Base-by-base conservation (phyloP, 2,329 filamentous ascomycete species). In the Scolecobasidium constrictum region DNA sequence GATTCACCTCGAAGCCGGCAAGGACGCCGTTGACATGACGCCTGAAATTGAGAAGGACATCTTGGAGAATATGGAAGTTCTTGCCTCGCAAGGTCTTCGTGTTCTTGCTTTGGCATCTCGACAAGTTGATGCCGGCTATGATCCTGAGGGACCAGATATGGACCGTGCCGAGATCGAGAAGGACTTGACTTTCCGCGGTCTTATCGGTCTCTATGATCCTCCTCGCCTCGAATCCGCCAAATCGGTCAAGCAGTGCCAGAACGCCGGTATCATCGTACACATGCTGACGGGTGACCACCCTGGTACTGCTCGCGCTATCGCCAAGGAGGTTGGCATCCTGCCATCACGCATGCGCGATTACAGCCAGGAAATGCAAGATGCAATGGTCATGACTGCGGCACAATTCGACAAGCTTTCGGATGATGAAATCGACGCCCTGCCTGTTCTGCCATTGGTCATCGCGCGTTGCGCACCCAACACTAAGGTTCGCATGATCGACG, bases 151-250 rank as follows among this genome's bases (percentile, higher is more conserved):
- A n/a, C n/a, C 2, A 5, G 21, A 59, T 40, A 59, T 63, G 40
- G 58, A 67, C 58, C 82, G 86, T 4, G 63, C 66, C 4, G 63
- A 71, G 4, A 71, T 90, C 13, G 86, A 93, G 56, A 65, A 67
- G 23, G 69, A 75, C 23, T 73, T 94, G 21, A 73, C 71, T 2
- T 83, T 93, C 48, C 73, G 85, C 13, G 88, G 88, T n/a, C 72
- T 94, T 9, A 79, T 83, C 38, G 86, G 86, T 44, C 81, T 94
- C 49, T 92, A 92, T 56, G 86, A 94, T 51, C 86, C 86, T 3
- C 86, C 86, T 43, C 83, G 86, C 2, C 75, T 78, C 2, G 86
- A 93, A 63, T 86, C 86, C 0, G 83, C 80, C 19, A 72, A 55
- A 22, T 64, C 66, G 6, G 66, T 69, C 40, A 57, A 56, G 21